Conservation (phyloP, 148 eudicot species). For the Pharnaceum exiguum region DNA sequence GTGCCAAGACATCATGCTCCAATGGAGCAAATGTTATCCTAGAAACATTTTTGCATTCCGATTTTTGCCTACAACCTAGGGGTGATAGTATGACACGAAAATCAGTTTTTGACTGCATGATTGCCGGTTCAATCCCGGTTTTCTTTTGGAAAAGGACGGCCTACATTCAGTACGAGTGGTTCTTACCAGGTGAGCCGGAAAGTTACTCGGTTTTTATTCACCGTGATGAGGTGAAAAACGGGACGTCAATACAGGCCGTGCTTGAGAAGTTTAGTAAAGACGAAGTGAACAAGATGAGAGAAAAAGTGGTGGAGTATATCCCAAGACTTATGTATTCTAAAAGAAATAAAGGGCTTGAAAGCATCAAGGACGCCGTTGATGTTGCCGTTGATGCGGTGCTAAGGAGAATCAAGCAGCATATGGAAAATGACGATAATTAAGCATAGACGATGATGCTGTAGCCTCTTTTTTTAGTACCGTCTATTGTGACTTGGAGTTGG, state of each 20-base stretch:
- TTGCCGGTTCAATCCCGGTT: conserved; percentile 92
- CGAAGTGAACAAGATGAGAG: conserved; percentile 58
- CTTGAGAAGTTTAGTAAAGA: conserved; percentile 45
- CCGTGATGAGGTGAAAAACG: conserved; percentile 63
- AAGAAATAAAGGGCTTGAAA: conserved; percentile 43
- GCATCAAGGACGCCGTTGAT: conserved; percentile 71
- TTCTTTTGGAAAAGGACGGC: conserved; percentile 90
- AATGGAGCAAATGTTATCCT: conserved; percentile 57
- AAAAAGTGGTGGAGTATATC: conserved; percentile 68
- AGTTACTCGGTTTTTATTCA: conserved; percentile 93
- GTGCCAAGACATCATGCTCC: conserved; percentile 49
- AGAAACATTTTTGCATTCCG: conserved; percentile 65
- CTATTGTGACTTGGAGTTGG: no score
- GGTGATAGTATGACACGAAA: conserved; percentile 89
- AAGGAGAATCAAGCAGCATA: conserved; percentile 49
- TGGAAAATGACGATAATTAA: conserved; percentile 37
- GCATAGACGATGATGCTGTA: no score
- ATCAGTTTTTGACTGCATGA: conserved; percentile 88
- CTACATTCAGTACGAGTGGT: conserved; percentile 79
- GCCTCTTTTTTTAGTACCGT: no score
- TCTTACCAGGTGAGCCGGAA: conserved; percentile 61
- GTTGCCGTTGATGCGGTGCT: conserved; percentile 67
- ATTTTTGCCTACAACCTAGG: conserved; percentile 80
- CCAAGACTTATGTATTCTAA: conserved; percentile 63
- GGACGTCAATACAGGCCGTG: conserved; percentile 52